Evolutionary conservation across 2,329 filamentous ascomycete species (phyloP), one percentile per base, ranked within the genome.

Genomic region (Ambrosiella xylebori): DNA sequence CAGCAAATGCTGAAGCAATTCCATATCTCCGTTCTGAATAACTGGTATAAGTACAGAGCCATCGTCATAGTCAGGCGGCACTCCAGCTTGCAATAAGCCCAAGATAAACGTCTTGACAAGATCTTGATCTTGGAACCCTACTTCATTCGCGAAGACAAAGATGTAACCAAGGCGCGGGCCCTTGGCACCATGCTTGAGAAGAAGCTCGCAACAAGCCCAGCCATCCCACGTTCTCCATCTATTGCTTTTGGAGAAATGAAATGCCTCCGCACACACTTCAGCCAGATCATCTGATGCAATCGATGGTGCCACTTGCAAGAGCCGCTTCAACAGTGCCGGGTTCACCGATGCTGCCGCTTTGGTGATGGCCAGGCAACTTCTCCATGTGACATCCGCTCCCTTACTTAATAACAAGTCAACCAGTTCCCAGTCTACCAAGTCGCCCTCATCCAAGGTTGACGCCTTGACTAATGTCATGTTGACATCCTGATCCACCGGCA

Each of bases 381-480:
- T 40, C 39, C 55, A 61, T 15, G 40, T 56, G 8, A 56, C 27
- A 41, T 52, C 51, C 12, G 59, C 59, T 4, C 49, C 50, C n/a
- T 58, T 52, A 2, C 36, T 47, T 1, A 61, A n/a, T n/a, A 61
- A 50, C 9, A 61, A 45, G 27, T 57, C 45, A 7, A 59, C 51
- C 15, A 61, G 36, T 2, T 51, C 53, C 7, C 55, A n/a, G 44
- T 58, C 56, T 11, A 47, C 44, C 38, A 50, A 41, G 9, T 59
- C 53, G 11, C 37, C 59, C 12, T 17, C 36, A 17, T 54, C 38
- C 7, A 77, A 74, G n/a, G 75, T 77, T 7, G 81, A 71, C 0
- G 74, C 76, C 57, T 75, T 73, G 61, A 74, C 73, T 15, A 81
- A 66, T 0, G 73, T 70, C 6, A 73, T 69, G 61, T 81, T 72